Evolutionary conservation across 208 protist genomes (phyloP).

Genomic region (Wallacemonas sp.): DNA sequence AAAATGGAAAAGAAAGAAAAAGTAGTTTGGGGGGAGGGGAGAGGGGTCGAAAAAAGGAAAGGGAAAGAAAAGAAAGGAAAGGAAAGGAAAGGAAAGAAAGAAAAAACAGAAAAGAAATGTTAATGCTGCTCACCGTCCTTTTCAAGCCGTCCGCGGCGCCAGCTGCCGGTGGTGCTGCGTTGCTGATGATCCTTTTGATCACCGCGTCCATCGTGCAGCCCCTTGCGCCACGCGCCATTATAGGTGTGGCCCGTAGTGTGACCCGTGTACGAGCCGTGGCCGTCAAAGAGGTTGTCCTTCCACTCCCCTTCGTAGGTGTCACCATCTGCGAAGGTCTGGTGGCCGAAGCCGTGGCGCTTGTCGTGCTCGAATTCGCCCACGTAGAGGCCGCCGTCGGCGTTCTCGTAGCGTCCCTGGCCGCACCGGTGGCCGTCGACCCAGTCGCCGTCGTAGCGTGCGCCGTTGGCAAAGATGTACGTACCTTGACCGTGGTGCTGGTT

Average conservation of each 20-base stretch:
- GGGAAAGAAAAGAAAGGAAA: no score
- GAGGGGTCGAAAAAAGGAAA: no score
- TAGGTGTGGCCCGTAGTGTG: background rate
- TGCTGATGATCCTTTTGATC: no score
- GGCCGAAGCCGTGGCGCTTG: background rate
- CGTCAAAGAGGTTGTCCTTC: background rate
- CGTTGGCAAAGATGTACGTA: background rate
- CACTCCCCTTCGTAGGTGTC: background rate
- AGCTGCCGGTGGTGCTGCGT: no score
- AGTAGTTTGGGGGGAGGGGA: no score
- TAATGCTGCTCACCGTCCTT: no score
- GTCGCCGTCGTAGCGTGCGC: background rate
- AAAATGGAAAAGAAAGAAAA: no score
- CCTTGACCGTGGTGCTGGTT: constrained; percentile 1
- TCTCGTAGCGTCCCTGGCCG: background rate
- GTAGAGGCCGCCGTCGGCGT: background rate
- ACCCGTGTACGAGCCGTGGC: background rate
- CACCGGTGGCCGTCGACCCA: background rate
- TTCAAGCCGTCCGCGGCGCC: no score
- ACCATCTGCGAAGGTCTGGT: background rate
- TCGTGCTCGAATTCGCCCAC: background rate
- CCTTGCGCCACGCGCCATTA: background rate
- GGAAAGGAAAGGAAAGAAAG: no score
- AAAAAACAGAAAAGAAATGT: no score
- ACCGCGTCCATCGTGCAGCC: no score